Evolutionary conservation across 2,329 filamentous ascomycete species (phyloP).

Genomic region (Epichloe elymi): DNA sequence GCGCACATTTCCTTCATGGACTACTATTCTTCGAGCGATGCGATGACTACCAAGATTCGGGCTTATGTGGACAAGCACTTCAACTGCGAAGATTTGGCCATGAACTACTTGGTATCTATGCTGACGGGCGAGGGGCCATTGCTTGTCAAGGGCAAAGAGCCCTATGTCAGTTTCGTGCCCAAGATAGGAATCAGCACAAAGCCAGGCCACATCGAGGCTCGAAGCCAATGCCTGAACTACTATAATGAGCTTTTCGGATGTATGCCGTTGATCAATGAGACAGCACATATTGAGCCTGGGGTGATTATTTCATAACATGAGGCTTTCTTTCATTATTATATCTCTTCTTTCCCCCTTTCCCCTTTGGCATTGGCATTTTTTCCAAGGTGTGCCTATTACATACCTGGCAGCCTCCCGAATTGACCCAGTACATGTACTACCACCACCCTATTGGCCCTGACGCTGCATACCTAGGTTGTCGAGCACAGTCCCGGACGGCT

Average conservation of each 20-base stretch:
- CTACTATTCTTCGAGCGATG: slow-evolving; percentile 24
- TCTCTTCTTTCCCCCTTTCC: background rate
- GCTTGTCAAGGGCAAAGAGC: slow-evolving; percentile 19
- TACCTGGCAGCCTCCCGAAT: too few species aligned
- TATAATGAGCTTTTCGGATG: slow-evolving; percentile 21
- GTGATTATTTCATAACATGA: slow-evolving; percentile 14
- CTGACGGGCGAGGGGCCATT: slow-evolving; percentile 21
- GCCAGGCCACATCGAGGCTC: slow-evolving; percentile 19
- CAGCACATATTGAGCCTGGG: slow-evolving; percentile 20
- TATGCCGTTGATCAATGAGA: slow-evolving; percentile 22
- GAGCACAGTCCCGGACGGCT: too few species aligned
- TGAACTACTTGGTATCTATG: slow-evolving; percentile 23
- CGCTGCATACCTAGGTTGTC: too few species aligned
- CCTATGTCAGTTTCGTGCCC: slow-evolving; percentile 20
- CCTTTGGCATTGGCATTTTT: background rate
- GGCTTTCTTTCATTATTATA: background rate
- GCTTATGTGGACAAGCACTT: slow-evolving; percentile 24
- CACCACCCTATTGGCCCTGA: too few species aligned
- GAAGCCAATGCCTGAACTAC: slow-evolving; percentile 23
- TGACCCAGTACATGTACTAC: too few species aligned
- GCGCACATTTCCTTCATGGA: slow-evolving; percentile 25
- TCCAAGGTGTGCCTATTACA: too few species aligned
- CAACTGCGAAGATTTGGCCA: slow-evolving; percentile 28
- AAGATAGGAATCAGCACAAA: slow-evolving; percentile 20
- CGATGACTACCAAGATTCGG: slow-evolving; percentile 17